Base-by-base conservation (phyloP, 2,329 filamentous ascomycete species). In the Pseudocercospora macadamiae region DNA sequence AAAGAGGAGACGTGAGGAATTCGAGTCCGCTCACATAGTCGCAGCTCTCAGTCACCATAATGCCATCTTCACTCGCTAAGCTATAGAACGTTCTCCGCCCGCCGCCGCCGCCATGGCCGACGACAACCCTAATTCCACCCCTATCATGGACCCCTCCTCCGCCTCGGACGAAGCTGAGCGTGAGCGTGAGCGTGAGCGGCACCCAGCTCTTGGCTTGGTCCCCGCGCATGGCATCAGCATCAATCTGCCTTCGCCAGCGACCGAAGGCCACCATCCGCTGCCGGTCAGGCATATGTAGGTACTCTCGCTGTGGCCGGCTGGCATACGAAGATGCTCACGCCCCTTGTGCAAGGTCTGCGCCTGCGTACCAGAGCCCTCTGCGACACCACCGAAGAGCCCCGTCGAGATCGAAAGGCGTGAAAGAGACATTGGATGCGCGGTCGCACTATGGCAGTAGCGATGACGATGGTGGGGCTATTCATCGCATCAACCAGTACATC, bases 401-500 rank as follows among this genome's bases (percentile, higher is more conserved):
- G 52, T 88, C 86, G 54, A 78, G 80, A 45, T 83, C 83, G 47
- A 80, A 83, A 73, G 80, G 79, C 66, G 85, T 89, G 62, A 89
- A 89, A 89, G 93, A 96, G 86, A 97, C 93, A 2, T 85, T 96
- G 69, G 89, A 97, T 80, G 93, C 93, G 55, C 87, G 86, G 59
- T 93, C 91, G 26, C 87, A 95, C 72, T 96, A 96, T 75, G 88
- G 85, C 61, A 95, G 88, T 69, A 93, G 92, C 73, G 89, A 93
- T 67, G 82, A 88, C 66, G 91, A 96, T 70, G 92, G 92, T 23
- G 84, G 82, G 51, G 87, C 89, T 2, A 87, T 96, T 71, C 91
- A 96, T 71, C 85, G 87, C 58, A 93, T 97, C 78, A 97, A 97
- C 74, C 93, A 97, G 77, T 99, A 97, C 74, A 82, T 89, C 58